phyloP scores from a whole-genome alignment of 2,329 filamentous ascomycete genomes.

The Clarireedia sp. region DNA sequence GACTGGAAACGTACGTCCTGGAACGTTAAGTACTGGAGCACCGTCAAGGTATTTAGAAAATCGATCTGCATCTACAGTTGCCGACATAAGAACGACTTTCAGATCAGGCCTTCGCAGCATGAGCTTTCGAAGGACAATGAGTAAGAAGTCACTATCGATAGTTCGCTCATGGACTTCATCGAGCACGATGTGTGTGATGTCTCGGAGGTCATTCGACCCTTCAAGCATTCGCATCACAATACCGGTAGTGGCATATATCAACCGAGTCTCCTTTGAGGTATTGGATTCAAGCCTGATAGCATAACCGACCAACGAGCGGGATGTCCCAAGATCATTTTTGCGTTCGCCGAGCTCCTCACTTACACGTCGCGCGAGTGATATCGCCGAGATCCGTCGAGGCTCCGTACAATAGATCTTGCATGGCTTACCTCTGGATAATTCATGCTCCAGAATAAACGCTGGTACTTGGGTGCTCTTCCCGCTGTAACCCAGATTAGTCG shows the following conservation, averaged over 20 bases:
- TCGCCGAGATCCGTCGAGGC: conserved; percentile 89
- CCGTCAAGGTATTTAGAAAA: conserved; percentile 84
- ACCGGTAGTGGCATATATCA: conserved; percentile 83
- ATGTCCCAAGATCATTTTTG: conserved; percentile 72
- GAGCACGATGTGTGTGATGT: conserved; percentile 90
- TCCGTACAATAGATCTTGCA: conserved; percentile 97
- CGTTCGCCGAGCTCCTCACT: conserved; percentile 90
- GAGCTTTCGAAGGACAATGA: conserved; percentile 83
- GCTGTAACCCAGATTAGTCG: conserved; percentile 30
- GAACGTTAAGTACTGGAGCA: conserved; percentile 82
- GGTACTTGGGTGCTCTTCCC: conserved; percentile 98
- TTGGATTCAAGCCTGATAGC: conserved; percentile 90
- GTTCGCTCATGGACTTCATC: conserved; percentile 96
- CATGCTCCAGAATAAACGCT: conserved; percentile 83
- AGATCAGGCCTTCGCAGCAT: conserved; percentile 68
- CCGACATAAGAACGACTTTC: conserved; percentile 95
- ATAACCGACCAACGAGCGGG: conserved; percentile 81
- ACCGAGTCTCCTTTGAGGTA: conserved; percentile 68
- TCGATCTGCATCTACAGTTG: conserved; percentile 84
- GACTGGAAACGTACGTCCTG: conserved; percentile 89
- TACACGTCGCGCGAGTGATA: conserved; percentile 85
- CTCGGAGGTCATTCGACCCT: conserved; percentile 72
- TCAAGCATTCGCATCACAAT: conserved; percentile 99
- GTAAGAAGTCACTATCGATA: conserved; percentile 92
- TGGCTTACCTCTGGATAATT: conserved; percentile 67